Conservation (phyloP, 2,329 filamentous ascomycete genomes). For the Colletotrichum sojae region DNA sequence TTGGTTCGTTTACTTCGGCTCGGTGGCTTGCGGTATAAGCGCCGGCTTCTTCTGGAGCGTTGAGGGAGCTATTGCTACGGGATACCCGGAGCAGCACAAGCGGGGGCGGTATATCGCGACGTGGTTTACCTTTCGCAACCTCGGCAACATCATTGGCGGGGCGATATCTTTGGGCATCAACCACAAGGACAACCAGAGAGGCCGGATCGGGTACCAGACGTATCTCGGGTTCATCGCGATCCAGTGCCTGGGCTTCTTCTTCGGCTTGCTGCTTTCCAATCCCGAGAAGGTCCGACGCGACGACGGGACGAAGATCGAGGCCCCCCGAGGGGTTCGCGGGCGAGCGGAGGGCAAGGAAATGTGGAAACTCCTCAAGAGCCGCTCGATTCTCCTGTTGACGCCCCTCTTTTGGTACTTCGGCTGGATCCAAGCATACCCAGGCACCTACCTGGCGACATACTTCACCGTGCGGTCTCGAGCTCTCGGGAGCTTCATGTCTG, state of each 20-base stretch:
- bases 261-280: constrained; percentile 59
- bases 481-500: constrained; percentile 51
- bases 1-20: constrained; percentile 57
- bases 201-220: constrained; percentile 55
- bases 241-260: constrained; percentile 59
- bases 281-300: constrained; percentile 60
- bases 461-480: constrained; percentile 59
- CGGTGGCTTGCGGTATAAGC: constrained; percentile 61
- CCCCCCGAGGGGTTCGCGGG: constrained; percentile 44
- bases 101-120: constrained; percentile 70
- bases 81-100: constrained; percentile 74
- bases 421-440: constrained; percentile 56
- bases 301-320: constrained; percentile 55
- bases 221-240: constrained; percentile 63
- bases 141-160: constrained; percentile 63
- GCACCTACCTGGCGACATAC: constrained; percentile 58
- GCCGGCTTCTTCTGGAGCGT: constrained; percentile 79
- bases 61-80: constrained; percentile 75
- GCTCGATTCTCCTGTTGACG: constrained; percentile 46
- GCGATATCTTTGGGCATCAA: constrained; percentile 65
- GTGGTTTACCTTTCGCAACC: constrained; percentile 58
- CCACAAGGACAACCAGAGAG: constrained; percentile 51
- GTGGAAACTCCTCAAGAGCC: constrained; percentile 51
- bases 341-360: constrained; percentile 49
- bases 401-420: constrained; percentile 52